A percentile compares a stretch with the other conserved stretches of the same genome.
Conservation (phyloP, 2,329 filamentous ascomycete species). For the Colletotrichum graminicola region DNA sequence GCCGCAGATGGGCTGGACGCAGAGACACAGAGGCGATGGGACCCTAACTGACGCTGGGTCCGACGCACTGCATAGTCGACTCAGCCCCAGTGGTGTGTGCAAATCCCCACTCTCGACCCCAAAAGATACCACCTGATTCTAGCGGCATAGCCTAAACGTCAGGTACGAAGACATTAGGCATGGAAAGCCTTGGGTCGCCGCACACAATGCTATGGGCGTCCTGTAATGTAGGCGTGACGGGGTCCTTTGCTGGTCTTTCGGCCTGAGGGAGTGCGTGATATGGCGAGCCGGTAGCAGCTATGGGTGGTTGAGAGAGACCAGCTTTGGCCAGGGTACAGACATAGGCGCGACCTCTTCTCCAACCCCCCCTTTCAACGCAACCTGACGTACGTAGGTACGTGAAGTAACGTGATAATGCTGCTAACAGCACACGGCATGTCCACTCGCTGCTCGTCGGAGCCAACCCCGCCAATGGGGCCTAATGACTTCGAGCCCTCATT, state of each 20-base stretch:
- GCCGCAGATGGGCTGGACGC: neutral
- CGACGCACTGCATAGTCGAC: neutral
- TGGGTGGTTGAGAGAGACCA: neutral
- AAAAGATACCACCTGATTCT: conserved; percentile 20
- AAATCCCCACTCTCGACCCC: conserved; percentile 11
- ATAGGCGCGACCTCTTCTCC: neutral
- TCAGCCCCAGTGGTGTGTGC: conserved; percentile 1
- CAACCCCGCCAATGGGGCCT: neutral
- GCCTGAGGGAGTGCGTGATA: neutral
- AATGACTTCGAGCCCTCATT: neutral
- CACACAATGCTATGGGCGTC: conserved; percentile 8
- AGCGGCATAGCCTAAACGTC: conserved; percentile 19
- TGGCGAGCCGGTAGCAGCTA: neutral
- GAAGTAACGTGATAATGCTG: neutral
- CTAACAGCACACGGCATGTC: neutral
- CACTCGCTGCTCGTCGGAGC: conserved; percentile 10
- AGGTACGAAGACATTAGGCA: conserved; percentile 2
- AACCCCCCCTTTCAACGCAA: neutral
- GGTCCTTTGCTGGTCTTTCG: neutral
- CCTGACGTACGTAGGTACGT: neutral
- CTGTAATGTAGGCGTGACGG: neutral
- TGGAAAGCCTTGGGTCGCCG: conserved; percentile 6
- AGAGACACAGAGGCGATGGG: conserved; percentile 5
- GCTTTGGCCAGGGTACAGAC: neutral
- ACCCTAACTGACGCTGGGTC: neutral